Percentiles rank a stretch among this genome's conserved stretches.
Conservation (phyloP, 2,329 filamentous ascomycete species). For the Orbilia javanica region DNA sequence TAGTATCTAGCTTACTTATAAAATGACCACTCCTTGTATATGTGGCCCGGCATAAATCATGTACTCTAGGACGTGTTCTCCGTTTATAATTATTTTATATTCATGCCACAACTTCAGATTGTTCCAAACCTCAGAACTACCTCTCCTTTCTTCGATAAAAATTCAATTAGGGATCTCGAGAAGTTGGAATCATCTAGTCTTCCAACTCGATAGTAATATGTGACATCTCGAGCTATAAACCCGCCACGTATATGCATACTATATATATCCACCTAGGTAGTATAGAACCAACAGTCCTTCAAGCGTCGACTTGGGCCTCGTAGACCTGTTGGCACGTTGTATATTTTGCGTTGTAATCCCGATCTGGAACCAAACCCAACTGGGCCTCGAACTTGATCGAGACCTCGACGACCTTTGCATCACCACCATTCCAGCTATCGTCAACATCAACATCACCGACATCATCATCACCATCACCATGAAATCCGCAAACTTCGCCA, state of each 20-base stretch:
- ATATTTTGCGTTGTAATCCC: conserved; percentile 5
- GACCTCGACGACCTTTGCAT: not conserved
- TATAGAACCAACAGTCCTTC: too few relatives aligned
- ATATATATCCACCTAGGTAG: too few relatives aligned
- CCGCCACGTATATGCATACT: not conserved
- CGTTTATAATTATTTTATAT: not conserved
- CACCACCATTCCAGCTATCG: too few relatives aligned
- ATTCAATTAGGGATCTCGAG: not conserved
- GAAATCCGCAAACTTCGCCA: conserved; percentile 54
- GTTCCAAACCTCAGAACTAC: too few relatives aligned
- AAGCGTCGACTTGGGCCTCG: too few relatives aligned
- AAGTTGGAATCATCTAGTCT: not conserved
- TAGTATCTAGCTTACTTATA: not conserved
- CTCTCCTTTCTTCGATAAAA: not conserved
- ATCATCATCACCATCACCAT: conserved; percentile 20
- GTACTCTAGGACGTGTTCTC: not conserved
- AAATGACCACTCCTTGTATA: too few relatives aligned
- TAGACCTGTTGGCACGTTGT: not conserved
- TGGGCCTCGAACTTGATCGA: not conserved
- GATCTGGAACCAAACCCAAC: not conserved
- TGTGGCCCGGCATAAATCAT: not conserved
- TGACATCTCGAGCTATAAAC: too few relatives aligned
- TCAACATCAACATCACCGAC: conserved; percentile 13
- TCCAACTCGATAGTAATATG: too few relatives aligned
- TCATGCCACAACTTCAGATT: not conserved